Evolutionary conservation across 305 asterid species (phyloP).

Genomic region (Solanum chacoense): DNA sequence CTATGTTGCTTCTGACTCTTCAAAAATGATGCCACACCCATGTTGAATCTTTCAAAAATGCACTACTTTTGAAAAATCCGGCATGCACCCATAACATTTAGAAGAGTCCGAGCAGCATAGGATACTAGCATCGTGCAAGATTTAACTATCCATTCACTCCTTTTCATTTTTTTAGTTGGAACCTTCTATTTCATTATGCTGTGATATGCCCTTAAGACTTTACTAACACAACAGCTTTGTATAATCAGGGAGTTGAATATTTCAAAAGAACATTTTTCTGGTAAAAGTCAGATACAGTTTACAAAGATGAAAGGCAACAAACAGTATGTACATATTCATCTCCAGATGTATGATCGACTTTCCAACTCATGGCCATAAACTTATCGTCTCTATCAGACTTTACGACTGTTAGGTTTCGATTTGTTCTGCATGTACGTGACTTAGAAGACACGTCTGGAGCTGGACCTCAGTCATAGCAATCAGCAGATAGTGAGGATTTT

Average conservation of each 20-base stretch:
- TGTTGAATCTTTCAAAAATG: too few species aligned
- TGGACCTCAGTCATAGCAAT: not conserved
- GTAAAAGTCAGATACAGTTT: not conserved
- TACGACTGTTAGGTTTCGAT: not conserved
- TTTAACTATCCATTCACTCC: not conserved
- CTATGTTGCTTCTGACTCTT: too few species aligned
- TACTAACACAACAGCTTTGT: not conserved
- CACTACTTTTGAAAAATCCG: too few species aligned
- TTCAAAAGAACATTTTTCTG: not conserved
- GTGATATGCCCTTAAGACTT: not conserved
- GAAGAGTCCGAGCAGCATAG: not conserved
- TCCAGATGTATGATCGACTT: not conserved
- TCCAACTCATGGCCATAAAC: not conserved
- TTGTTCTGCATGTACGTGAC: not conserved
- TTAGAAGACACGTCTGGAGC: not conserved
- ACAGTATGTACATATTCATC: constrained; percentile 2
- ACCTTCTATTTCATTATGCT: not conserved
- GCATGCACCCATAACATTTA: not conserved
- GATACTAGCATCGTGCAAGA: not conserved
- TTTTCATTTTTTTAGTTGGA: not conserved
- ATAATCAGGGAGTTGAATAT: not conserved
- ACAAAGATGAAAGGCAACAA: not conserved
- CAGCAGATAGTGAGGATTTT: not conserved
- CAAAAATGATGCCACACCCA: too few species aligned
- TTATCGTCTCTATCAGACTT: not conserved